Evolutionary conservation across 2,329 filamentous ascomycete species (phyloP).

Genomic region (Xylariaceae sp.): DNA sequence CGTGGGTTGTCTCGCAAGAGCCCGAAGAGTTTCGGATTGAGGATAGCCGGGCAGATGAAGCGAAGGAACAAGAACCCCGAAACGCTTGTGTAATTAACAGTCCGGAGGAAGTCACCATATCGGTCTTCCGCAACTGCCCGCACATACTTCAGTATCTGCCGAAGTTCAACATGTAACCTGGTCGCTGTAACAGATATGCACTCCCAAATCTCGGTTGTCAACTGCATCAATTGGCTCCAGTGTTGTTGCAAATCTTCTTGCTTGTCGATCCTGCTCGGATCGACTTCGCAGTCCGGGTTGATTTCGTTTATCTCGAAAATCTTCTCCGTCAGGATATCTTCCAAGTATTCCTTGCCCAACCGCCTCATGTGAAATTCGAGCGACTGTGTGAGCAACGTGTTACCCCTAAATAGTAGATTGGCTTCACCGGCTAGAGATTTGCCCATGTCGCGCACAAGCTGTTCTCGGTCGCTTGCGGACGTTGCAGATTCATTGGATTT

Average conservation of each 20-base stretch:
- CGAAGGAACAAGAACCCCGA: constrained; percentile 92
- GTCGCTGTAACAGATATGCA: constrained; percentile 71
- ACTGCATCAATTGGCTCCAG: constrained; percentile 70
- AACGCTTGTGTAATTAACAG: constrained; percentile 88
- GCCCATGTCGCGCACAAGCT: constrained; percentile 71
- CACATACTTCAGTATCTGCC: constrained; percentile 85
- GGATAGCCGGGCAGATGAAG: constrained; percentile 93
- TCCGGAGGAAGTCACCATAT: constrained; percentile 87
- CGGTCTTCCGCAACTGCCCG: constrained; percentile 89
- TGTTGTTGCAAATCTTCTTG: constrained; percentile 74
- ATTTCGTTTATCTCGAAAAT: constrained; percentile 84
- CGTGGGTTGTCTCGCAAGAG: constrained; percentile 79
- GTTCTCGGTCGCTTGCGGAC: constrained; percentile 61
- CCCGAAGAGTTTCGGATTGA: constrained; percentile 92
- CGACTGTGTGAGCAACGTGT: constrained; percentile 88
- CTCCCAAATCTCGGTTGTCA: constrained; percentile 82
- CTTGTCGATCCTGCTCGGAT: constrained; percentile 70
- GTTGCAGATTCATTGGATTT: constrained; percentile 67
- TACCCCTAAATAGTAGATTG: constrained; percentile 91
- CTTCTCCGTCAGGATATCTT: constrained; percentile 81
- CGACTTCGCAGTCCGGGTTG: constrained; percentile 91
- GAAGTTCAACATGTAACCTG: constrained; percentile 74
- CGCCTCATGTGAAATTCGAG: constrained; percentile 95
- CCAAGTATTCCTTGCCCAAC: constrained; percentile 86
- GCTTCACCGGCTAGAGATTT: constrained; percentile 81